phyloP scores from a whole-genome alignment of 495 filamentous ascomycete species.

The Sabuloglossum arenarium region DNA sequence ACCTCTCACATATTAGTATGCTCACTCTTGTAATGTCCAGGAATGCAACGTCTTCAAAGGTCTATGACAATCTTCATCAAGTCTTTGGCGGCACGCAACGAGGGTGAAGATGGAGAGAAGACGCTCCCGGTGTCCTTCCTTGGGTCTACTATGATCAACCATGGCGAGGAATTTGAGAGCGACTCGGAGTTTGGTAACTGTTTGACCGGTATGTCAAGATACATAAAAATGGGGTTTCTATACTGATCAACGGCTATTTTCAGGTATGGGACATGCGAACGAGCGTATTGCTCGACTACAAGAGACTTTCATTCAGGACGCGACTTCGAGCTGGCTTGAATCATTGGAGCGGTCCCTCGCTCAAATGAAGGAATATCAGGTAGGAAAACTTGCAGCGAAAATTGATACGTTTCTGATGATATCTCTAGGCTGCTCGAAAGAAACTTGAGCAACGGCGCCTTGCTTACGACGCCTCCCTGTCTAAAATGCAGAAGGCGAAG shows the following conservation, averaged over 20 bases:
- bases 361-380: conserved; percentile 97
- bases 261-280: conserved; percentile 64
- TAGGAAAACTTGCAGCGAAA: conserved; percentile 17
- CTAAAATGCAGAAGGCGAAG: conserved; percentile 88
- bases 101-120: conserved; percentile 73
- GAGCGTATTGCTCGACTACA: conserved; percentile 77
- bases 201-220: conserved; percentile 39
- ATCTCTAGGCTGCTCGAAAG: conserved; percentile 54
- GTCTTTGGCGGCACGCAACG: conserved; percentile 67
- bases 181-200: conserved; percentile 88
- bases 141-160: conserved; percentile 70
- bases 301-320: conserved; percentile 62
- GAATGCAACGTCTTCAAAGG: conserved; percentile 78
- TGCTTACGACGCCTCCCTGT: conserved; percentile 73
- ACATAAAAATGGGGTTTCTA: background rate
- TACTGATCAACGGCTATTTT: background rate
- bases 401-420: conserved; percentile 1
- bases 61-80: conserved; percentile 84
- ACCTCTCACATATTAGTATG: background rate
- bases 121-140: conserved; percentile 59
- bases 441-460: conserved; percentile 84
- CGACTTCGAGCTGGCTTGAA: conserved; percentile 79
- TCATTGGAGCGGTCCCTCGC: conserved; percentile 71
- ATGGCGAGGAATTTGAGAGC: conserved; percentile 84
- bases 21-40: conserved; percentile 21